A percentile compares a stretch with the other conserved stretches of the same genome.
phyloP scores from a whole-genome alignment of 495 filamentous ascomycete genomes.

The Penicillium paradoxum region DNA sequence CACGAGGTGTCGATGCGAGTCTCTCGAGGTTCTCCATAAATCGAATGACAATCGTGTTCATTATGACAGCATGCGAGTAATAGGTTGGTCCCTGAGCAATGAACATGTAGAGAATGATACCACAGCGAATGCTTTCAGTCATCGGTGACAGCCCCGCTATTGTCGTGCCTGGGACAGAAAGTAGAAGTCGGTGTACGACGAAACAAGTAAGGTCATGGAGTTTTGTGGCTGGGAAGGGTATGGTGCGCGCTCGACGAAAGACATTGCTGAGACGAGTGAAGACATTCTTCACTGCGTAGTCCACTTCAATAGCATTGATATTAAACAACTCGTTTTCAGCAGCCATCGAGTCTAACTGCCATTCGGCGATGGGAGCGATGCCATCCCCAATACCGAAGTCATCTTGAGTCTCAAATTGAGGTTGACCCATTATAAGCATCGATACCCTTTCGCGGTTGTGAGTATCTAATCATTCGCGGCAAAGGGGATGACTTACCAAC shows the following conservation, averaged over 20 bases:
- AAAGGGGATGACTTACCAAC: slow-evolving; percentile 34
- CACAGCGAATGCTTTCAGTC: slow-evolving; percentile 43
- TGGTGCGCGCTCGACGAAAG: slow-evolving; percentile 24
- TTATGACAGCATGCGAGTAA: slow-evolving; percentile 41
- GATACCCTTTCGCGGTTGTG: slow-evolving; percentile 39
- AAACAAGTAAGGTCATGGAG: slow-evolving; percentile 49
- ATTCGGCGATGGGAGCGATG: slow-evolving; percentile 41
- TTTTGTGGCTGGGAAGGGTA: slow-evolving; percentile 29
- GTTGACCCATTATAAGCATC: slow-evolving; percentile 43
- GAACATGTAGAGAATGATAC: slow-evolving; percentile 46
- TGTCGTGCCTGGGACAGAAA: slow-evolving; percentile 13
- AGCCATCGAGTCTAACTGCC: slow-evolving; percentile 27
- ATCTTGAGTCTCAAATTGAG: slow-evolving; percentile 47
- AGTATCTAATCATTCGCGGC: not conserved
- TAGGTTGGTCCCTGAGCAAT: slow-evolving; percentile 48
- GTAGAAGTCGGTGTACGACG: slow-evolving; percentile 44
- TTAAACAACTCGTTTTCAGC: slow-evolving; percentile 4
- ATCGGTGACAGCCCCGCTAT: slow-evolving; percentile 15
- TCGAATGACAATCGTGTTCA: slow-evolving; percentile 27
- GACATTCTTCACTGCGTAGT: slow-evolving; percentile 31
- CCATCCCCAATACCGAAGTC: slow-evolving; percentile 44
- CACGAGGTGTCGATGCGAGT: slow-evolving; percentile 9
- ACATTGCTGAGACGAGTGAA: slow-evolving; percentile 39
- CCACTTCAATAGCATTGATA: slow-evolving; percentile 22
- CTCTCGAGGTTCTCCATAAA: slow-evolving; percentile 25